These are phyloP conservation scores for Annulohypoxylon moriforme DNA, from an alignment of 495 filamentous ascomycete species.

Conservation along the genomic window DNA sequence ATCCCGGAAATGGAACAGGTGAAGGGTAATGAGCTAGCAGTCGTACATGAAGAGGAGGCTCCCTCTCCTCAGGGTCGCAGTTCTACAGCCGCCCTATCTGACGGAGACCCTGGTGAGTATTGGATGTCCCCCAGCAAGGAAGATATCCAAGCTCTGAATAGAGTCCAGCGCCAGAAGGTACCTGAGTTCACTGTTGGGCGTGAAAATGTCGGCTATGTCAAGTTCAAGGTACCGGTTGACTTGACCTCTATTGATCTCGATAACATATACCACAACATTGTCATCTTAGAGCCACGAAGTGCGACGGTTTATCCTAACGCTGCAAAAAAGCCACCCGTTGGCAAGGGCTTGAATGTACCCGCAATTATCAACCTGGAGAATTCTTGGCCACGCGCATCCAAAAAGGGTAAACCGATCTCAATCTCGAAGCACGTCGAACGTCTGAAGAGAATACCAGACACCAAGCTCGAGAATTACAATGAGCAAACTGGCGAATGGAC, in stretches of 20 bases:
- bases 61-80: slow-evolving; percentile 47
- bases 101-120: slow-evolving; percentile 77
- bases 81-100: slow-evolving; percentile 45
- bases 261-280: slow-evolving; percentile 74
- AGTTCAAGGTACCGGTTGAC: slow-evolving; percentile 85
- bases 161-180: slow-evolving; percentile 76
- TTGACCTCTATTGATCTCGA: slow-evolving; percentile 78
- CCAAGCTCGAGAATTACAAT: slow-evolving; percentile 83
- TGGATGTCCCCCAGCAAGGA: slow-evolving; percentile 81
- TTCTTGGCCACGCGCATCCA: slow-evolving; percentile 81
- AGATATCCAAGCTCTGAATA: slow-evolving; percentile 78
- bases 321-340: slow-evolving; percentile 78
- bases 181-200: slow-evolving; percentile 83
- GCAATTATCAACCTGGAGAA: slow-evolving; percentile 86
- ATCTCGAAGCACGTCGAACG: slow-evolving; percentile 85
- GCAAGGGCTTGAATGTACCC: slow-evolving; percentile 91
- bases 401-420: slow-evolving; percentile 61
- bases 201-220: slow-evolving; percentile 78
- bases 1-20: slow-evolving; percentile 78
- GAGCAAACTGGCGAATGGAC: slow-evolving; percentile 83
- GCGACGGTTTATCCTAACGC: slow-evolving; percentile 87
- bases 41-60: slow-evolving; percentile 78
- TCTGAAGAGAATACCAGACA: slow-evolving; percentile 79
- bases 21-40: slow-evolving; percentile 78
- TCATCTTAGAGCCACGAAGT: slow-evolving; percentile 76